A percentile compares a stretch with the other conserved stretches of the same genome.
Conservation (phyloP, 495 filamentous ascomycete genomes). For the Apiosordaria backusii region DNA sequence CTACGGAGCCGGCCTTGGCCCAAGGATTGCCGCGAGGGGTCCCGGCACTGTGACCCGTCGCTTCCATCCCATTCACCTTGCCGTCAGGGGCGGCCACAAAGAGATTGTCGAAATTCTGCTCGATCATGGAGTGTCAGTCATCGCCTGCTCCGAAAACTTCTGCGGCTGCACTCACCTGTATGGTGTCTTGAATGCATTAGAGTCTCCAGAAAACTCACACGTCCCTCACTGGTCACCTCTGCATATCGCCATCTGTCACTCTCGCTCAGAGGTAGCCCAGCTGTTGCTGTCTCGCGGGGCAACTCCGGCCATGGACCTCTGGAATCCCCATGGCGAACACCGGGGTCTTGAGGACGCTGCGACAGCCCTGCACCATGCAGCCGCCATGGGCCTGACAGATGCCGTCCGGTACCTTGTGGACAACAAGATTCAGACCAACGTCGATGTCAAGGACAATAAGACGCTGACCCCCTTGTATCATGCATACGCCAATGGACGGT, state of each 20-base stretch:
- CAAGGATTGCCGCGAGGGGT: not conserved
- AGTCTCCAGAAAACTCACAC: slow-evolving; percentile 11
- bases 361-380: slow-evolving; percentile 32
- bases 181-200: slow-evolving; percentile 27
- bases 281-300: slow-evolving; percentile 35
- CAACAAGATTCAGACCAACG: slow-evolving; percentile 25
- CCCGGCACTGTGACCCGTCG: slow-evolving; percentile 11
- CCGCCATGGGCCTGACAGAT: slow-evolving; percentile 24
- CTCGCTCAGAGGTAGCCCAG: slow-evolving; percentile 28
- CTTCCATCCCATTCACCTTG: slow-evolving; percentile 36
- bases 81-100: slow-evolving; percentile 32
- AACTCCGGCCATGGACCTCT: slow-evolving; percentile 26
- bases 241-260: slow-evolving; percentile 38
- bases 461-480: slow-evolving; percentile 36
- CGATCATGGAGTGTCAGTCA: slow-evolving; percentile 27
- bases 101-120: slow-evolving; percentile 31
- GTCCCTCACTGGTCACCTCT: slow-evolving; percentile 33
- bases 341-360: not conserved
- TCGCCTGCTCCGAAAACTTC: slow-evolving; percentile 22
- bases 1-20: not conserved
- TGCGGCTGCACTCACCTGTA: slow-evolving; percentile 31
- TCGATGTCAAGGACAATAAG: slow-evolving; percentile 29
- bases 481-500: slow-evolving; percentile 34
- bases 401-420: slow-evolving; percentile 27
- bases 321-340: not conserved